phyloP scores from a whole-genome alignment of 352 stramenopile species.

The Globisporangium polare region DNA sequence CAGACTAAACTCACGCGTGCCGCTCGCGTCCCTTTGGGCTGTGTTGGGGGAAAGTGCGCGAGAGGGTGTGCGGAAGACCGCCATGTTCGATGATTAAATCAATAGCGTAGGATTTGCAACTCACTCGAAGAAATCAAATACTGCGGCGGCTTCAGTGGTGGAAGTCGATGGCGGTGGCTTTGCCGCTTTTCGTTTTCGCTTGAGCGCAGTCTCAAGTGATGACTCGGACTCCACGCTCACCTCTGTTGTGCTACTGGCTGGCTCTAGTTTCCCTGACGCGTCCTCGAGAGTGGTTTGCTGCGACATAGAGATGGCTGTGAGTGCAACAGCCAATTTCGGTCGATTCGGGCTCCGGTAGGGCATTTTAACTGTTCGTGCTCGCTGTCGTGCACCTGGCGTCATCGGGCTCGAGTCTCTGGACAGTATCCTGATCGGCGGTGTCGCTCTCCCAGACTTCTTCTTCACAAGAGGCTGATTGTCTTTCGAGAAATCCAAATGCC shows the following conservation, averaged over 20 bases:
- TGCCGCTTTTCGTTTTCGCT: not conserved
- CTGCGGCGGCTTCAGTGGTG: not conserved
- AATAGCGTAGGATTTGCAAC: not conserved
- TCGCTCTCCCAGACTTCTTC: not conserved
- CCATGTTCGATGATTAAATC: no score
- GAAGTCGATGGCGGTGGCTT: not conserved
- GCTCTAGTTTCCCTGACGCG: not conserved
- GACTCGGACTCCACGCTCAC: not conserved
- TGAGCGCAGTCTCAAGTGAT: not conserved
- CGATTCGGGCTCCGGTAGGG: not conserved
- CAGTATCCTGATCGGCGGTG: not conserved
- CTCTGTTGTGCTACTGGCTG: not conserved
- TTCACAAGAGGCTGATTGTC: not conserved
- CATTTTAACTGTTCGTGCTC: not conserved
- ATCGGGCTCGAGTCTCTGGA: conserved; percentile 7
- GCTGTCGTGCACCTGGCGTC: conserved; percentile 1
- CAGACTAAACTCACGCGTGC: no score
- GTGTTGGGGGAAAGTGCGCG: no score
- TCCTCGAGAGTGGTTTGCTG: not conserved
- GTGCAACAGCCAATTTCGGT: not conserved
- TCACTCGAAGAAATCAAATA: conserved; percentile 5
- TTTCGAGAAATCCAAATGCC: conserved; percentile 8
- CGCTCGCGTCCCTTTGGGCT: no score
- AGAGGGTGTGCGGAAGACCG: no score
- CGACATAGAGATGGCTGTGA: not conserved